Conservation (phyloP, 345 rosid species). For the Mallotus nudiflorus region DNA sequence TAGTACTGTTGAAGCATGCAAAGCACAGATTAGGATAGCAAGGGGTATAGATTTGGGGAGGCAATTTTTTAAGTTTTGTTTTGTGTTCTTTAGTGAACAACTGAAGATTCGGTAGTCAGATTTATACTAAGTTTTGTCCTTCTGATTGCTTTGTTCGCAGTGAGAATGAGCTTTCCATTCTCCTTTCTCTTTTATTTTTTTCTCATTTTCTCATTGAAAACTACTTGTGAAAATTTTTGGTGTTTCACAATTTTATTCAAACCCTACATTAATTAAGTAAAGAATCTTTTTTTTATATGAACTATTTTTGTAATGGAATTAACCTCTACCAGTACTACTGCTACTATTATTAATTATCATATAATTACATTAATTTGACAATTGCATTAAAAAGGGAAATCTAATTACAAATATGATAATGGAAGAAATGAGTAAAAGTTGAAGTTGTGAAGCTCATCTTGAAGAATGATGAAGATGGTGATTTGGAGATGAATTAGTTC, state of each 20-base stretch:
- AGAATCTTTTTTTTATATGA: too few species aligned
- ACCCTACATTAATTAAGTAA: too few species aligned
- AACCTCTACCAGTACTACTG: too few species aligned
- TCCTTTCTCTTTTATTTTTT: constrained; percentile 15
- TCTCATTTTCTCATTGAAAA: constrained; percentile 26
- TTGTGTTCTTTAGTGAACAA: constrained; percentile 37
- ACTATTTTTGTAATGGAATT: too few species aligned
- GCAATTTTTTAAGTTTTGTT: constrained; percentile 32
- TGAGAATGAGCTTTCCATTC: constrained; percentile 54
- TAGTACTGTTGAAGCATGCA: constrained; percentile 44
- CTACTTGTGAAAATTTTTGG: too few species aligned
- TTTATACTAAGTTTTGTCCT: constrained; percentile 30
- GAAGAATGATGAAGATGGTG: background rate
- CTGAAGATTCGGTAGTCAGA: constrained; percentile 54
- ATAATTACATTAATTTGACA: too few species aligned
- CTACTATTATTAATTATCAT: too few species aligned
- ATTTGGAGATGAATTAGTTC: background rate
- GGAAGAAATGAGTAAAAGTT: background rate
- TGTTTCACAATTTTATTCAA: background rate
- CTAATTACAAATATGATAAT: too few species aligned
- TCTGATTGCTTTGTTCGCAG: constrained; percentile 37
- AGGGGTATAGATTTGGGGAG: constrained; percentile 24
- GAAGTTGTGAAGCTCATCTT: constrained; percentile 30
- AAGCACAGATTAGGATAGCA: constrained; percentile 25
- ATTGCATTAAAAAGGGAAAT: too few species aligned